Conservation (phyloP, 108 stramenopile genomes). For the Skeletonema grethae region DNA sequence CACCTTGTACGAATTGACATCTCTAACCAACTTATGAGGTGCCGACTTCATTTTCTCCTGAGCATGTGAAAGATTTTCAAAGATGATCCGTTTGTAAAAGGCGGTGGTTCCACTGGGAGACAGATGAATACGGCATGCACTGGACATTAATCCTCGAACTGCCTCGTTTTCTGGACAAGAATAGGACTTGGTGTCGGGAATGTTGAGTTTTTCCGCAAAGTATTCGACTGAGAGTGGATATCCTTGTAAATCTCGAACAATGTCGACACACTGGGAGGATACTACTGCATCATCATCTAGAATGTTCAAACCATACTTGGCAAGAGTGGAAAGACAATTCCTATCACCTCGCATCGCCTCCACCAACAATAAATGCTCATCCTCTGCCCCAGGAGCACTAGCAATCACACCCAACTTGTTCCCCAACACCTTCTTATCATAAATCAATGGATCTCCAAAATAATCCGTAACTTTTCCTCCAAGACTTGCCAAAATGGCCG, state of each 20-base stretch:
- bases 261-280: conserved; percentile 61
- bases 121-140: conserved; percentile 49
- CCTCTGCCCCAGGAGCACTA: conserved; percentile 30
- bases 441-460: conserved; percentile 66
- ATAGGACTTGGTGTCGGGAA: conserved; percentile 35
- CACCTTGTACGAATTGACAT: conserved; percentile 61
- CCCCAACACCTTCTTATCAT: conserved; percentile 40
- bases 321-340: conserved; percentile 43
- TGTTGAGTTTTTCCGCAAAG: conserved; percentile 24
- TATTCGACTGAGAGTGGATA: conserved; percentile 41
- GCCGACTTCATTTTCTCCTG: conserved; percentile 51
- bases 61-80: conserved; percentile 61
- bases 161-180: conserved; percentile 61
- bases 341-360: conserved; percentile 45
- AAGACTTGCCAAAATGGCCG: conserved; percentile 53
- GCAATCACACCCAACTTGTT: conserved; percentile 73
- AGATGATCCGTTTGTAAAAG: conserved; percentile 73
- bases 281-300: conserved; percentile 20
- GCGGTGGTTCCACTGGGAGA: conserved; percentile 24
- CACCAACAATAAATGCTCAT: conserved; percentile 44
- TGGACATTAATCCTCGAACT: conserved; percentile 65
- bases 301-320: conserved; percentile 27
- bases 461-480: conserved; percentile 71
- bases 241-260: conserved; percentile 65
- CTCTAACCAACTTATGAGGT: conserved; percentile 63